Evolutionary conservation across 2,329 filamentous ascomycete species (phyloP), one percentile per base, ranked within the genome.

Genomic region (Fusarium continuum): DNA sequence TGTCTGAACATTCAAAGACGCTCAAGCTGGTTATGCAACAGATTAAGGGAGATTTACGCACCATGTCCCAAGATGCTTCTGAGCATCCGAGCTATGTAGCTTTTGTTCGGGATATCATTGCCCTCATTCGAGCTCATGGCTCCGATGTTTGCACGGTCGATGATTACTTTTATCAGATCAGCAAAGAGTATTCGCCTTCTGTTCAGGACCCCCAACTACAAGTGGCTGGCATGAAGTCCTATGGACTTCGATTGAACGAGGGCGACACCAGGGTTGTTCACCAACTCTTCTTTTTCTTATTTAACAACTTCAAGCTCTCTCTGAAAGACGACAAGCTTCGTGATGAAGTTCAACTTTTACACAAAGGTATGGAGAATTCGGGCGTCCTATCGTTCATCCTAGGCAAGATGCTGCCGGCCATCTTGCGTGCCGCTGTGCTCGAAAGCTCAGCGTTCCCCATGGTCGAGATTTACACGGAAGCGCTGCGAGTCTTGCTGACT

Each of bases 261-360:
- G 81, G 79, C 2, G 84, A 86, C 49, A 66, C 72, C 3, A 78
- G 77, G 25, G 81, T 80, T 5, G 73, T 73, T 6, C 77, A 81
- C 16, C 79, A 81, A 48, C 77, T 87, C 4, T 88, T 87, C 67
- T 83, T 82, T 70, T 84, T 85, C 54, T 75, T 88, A 3, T 82
- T 81, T 68, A 83, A 83, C 64, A 85, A 82, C 70, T 85, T 85
- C 70, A 86, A 85, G 68, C 74, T 82, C 47, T 82, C 83, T 0
- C 70, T 87, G 4, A 78, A 79, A 36, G 82, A 82, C 53, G 76
- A 80, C 52, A 79, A 77, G 45, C 75, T 86, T n/a, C 69, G 68
- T 6, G 77, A 81, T 6, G 82, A 86, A 65, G 72, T 77, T 23
- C 64, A 54, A 6, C 79, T 86, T 45, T 65, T 87, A 17, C 73